Evolutionary conservation across 306 rosid species (phyloP), one percentile per base, ranked within the genome.

Genomic region (Ormosia semicastrata): DNA sequence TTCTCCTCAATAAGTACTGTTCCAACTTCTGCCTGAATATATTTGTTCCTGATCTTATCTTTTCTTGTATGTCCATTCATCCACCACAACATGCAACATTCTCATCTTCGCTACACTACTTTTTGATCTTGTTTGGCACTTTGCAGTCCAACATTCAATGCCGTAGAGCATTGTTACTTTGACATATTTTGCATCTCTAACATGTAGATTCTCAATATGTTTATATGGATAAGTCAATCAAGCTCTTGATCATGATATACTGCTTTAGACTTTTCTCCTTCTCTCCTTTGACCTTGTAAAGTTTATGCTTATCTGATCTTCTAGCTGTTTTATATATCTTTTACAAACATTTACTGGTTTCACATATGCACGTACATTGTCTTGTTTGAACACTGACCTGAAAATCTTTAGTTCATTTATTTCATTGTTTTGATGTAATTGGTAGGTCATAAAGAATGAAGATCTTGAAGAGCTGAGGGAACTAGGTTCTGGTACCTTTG

Each of bases 401-500:
- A 62, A 73, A 72, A 43, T 15, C 53, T 58, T 80, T 37, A 7
- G 52, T 43, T 44, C 59, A 44, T 82, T 84, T 54, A 56, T 81
- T 76, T 76, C 36, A 57, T 89, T 68, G 13, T 83, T 86, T 82
- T 82, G 71, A 54, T 86, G 80, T 84, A 58, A 82, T n/a, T 83
- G 49, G 44, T 88, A 94, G 98, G 82, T 88, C 81, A 94, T 94
- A 87, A 89, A 78, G 83, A 91, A 94, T 73, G 92, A 92, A 75
- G 98, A 94, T 89, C 98, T 94, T 73, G 98, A 94, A 85, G 97
- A 94, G 88, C 83, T 92, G 82, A 87, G 75, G 81, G 98, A 94
- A 77, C 83, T 94, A 66, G 98, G 98, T 78, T 94, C 97, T 44
- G 94, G 98, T 85, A 91, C 96, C 77, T 94, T 94, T 82, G 98